Conservation (phyloP, 352 stramenopile genomes). For the Pythium phragmitis region DNA sequence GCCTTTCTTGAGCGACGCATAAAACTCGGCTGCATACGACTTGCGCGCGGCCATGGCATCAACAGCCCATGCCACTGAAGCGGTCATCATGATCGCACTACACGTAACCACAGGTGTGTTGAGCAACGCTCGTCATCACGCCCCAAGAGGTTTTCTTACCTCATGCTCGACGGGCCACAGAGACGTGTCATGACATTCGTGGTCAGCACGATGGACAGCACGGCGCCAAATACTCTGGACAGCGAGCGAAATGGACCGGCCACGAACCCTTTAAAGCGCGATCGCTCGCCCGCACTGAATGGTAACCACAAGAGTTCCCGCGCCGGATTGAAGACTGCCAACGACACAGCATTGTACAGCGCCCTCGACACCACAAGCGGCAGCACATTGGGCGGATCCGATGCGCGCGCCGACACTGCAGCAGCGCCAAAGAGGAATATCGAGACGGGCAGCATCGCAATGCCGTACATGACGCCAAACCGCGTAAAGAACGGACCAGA, state of each 20-base stretch:
- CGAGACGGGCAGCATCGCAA: conserved; percentile 61
- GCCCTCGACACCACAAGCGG: conserved; percentile 67
- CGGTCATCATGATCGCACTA: conserved; percentile 64
- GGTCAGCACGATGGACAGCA: conserved; percentile 73
- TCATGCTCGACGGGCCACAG: conserved; percentile 54
- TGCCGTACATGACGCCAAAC: conserved; percentile 87
- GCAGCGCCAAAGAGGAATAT: conserved; percentile 68
- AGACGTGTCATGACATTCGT: conserved; percentile 40
- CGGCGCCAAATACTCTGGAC: conserved; percentile 68
- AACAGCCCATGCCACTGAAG: conserved; percentile 60
- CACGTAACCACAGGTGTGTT: not conserved
- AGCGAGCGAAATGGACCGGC: conserved; percentile 78
- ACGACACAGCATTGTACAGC: conserved; percentile 78
- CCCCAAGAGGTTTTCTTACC: conserved; percentile 30
- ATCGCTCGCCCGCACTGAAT: conserved; percentile 67
- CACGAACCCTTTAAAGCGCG: conserved; percentile 80
- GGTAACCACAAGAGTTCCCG: conserved; percentile 86
- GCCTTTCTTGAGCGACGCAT: conserved; percentile 75
- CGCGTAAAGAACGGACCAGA: conserved; percentile 81
- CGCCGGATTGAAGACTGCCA: conserved; percentile 82
- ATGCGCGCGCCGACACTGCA: conserved; percentile 55
- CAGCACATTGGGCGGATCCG: conserved; percentile 27
- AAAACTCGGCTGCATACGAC: conserved; percentile 86
- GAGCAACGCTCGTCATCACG: not conserved
- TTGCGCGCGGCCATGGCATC: conserved; percentile 72